Evolutionary conservation across 148 eudicot species (phyloP).

Genomic region (Nepenthes gracilis): DNA sequence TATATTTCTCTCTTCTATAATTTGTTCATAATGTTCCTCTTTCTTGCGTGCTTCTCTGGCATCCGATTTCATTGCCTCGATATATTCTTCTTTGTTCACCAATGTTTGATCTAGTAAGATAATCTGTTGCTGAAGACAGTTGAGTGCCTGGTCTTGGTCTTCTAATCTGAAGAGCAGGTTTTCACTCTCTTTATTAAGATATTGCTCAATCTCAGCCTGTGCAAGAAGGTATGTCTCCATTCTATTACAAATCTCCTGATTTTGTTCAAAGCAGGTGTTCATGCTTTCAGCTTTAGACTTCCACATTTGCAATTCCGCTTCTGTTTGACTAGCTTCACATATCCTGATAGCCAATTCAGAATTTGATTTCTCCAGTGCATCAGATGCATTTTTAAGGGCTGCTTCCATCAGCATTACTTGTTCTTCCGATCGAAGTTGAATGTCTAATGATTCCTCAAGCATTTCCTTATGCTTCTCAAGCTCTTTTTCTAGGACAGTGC

Average conservation of each 20-base stretch:
- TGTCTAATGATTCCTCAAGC: constrained; percentile 32
- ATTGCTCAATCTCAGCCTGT: constrained; percentile 16
- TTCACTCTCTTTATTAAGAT: constrained; percentile 27
- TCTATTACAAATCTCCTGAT: constrained; percentile 24
- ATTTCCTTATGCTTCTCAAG: constrained; percentile 22
- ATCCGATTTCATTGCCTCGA: constrained; percentile 16
- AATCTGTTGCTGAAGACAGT: constrained; percentile 25
- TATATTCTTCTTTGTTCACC: constrained; percentile 19
- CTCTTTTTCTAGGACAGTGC: constrained; percentile 24
- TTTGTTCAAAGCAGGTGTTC: constrained; percentile 25
- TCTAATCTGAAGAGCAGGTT: constrained; percentile 20
- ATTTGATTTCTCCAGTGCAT: constrained; percentile 31
- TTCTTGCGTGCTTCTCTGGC: constrained; percentile 21
- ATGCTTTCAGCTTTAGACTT: constrained; percentile 34
- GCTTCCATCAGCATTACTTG: constrained; percentile 42
- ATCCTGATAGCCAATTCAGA: constrained; percentile 24
- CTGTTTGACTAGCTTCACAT: constrained; percentile 22
- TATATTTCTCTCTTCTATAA: constrained; percentile 23
- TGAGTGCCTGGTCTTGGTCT: constrained; percentile 25
- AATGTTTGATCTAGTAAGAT: constrained; percentile 15
- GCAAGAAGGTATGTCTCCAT: constrained; percentile 17
- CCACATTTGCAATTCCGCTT: constrained; percentile 31
- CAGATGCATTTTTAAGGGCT: constrained; percentile 13
- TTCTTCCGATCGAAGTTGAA: constrained; percentile 33
- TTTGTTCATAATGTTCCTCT: constrained; percentile 20